Base-by-base conservation (phyloP, 2,329 filamentous ascomycete genomes). In the Paraphaeosphaeria minitans region DNA sequence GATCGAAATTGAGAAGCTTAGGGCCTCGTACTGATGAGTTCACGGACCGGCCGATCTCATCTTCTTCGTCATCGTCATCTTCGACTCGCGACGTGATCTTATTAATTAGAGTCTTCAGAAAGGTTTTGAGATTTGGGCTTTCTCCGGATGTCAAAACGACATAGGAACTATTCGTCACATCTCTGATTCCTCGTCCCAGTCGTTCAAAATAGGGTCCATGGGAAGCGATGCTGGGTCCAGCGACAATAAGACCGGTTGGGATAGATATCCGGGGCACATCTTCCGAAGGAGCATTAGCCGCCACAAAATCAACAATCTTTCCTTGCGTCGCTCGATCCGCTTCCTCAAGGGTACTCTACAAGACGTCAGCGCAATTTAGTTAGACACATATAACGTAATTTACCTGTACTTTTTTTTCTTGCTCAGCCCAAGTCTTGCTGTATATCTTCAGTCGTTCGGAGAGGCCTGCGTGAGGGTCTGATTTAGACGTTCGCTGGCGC, bases 171-270 rank as follows among this genome's bases (percentile, higher is more conserved):
- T 71, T 55, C 73, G 51, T 81, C 74, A 60, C 73, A 64, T 67
- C 78, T 77, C 57, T 70, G 57, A 80, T 77, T 31, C 69, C 71
- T 56, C 70, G 62, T 13, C 85, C 83, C 12, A 93, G 78, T 73
- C 92, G 89, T 58, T 86, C 82, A 66, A 93, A 93, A n/a, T 93
- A 81, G 13, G 90, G 80, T 43, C 87, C 85, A 73, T 93, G 89
- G 1, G 89, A 89, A 37, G 90, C 88, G 66, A 93, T 89, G 63
- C 91, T 92, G 8, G 91, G 89, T 0, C 91, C 92, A 9, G 90
- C 90, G 58, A 92, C 84, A 65, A 94, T 87, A 65, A 94, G 88
- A 2, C 85, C 89, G 8, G 89, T 85, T 0, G 89, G 87, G 41
- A 92, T 84, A 70, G 84, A 85, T 49, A 80, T 78, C 46, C 70